Percentiles rank a stretch among this genome's conserved stretches.
phyloP scores from a whole-genome alignment of 768 basidiomycete species.

The Agaricus bisporus region DNA sequence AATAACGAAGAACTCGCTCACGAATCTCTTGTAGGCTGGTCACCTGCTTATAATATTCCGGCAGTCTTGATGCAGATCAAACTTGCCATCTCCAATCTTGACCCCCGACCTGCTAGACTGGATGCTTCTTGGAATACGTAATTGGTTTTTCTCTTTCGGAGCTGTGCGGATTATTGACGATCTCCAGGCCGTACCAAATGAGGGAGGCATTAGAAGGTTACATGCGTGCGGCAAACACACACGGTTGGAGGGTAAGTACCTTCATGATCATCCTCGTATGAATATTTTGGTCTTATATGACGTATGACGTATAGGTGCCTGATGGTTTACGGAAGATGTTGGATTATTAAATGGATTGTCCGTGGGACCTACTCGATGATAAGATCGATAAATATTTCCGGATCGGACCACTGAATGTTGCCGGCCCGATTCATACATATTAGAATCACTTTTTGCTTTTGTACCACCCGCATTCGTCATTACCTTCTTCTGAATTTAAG shows the following conservation, averaged over 20 bases:
- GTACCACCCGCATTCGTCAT: not conserved
- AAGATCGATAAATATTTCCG: not conserved
- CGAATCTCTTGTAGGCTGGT: constrained; percentile 40
- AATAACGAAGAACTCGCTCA: not conserved
- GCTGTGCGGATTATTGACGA: constrained; percentile 2
- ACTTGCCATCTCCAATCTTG: constrained; percentile 61
- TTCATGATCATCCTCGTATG: not conserved
- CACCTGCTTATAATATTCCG: constrained; percentile 56
- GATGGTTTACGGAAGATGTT: constrained; percentile 11
- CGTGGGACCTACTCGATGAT: not conserved
- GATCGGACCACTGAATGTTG: no score
- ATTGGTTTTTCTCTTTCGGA: constrained; percentile 9
- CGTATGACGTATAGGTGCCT: constrained; percentile 19
- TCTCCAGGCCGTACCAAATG: constrained; percentile 38
- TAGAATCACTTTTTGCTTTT: not conserved
- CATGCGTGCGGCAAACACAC: constrained; percentile 56
- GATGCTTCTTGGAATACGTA: constrained; percentile 41
- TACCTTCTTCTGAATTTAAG: not conserved
- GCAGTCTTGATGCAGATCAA: constrained; percentile 60
- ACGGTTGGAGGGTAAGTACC: constrained; percentile 52
- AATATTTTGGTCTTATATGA: not conserved
- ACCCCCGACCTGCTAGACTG: constrained; percentile 58
- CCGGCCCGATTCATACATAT: not conserved
- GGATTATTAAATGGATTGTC: not conserved
- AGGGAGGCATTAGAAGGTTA: constrained; percentile 58